Percentiles rank a stretch among this genome's conserved stretches.
These are phyloP conservation scores for Mycocalia duriaeana DNA, from an alignment of 1,284 basidiomycete species.

Conservation along the genomic window DNA sequence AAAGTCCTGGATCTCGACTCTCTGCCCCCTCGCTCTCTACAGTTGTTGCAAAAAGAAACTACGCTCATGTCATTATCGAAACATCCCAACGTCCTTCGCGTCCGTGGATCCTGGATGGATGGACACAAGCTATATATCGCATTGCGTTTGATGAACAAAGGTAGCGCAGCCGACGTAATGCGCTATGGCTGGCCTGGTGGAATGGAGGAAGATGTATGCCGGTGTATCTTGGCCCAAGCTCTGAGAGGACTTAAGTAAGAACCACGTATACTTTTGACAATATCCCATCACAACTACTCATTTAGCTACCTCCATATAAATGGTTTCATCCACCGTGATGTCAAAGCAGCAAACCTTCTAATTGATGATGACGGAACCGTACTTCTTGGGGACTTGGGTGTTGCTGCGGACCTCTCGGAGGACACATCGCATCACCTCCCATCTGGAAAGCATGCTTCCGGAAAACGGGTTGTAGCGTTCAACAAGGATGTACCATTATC, in stretches of 20 bases:
- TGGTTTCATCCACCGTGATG: constrained; percentile 84
- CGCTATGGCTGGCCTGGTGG: constrained; percentile 79
- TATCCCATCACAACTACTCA: constrained; percentile 1
- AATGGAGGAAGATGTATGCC: constrained; percentile 82
- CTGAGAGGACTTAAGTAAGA: constrained; percentile 67
- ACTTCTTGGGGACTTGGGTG: constrained; percentile 83
- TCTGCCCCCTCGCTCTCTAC: constrained; percentile 61
- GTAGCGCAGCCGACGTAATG: constrained; percentile 85
- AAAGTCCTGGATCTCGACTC: constrained; percentile 86
- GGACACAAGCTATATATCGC: constrained; percentile 84
- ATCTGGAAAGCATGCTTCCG: constrained; percentile 12
- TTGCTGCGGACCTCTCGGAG: constrained; percentile 75
- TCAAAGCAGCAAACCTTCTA: constrained; percentile 87
- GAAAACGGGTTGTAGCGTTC: constrained; percentile 29
- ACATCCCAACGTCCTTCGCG: constrained; percentile 86
- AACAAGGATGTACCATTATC: constrained; percentile 22
- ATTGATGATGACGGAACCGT: constrained; percentile 88
- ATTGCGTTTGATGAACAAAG: constrained; percentile 84
- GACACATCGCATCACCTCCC: constrained; percentile 34
- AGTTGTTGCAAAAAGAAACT: constrained; percentile 77
- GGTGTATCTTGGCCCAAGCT: constrained; percentile 79
- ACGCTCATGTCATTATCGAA: constrained; percentile 92
- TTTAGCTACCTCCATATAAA: constrained; percentile 80
- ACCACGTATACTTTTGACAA: constrained; percentile 37
- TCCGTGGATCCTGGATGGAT: constrained; percentile 83